Evolutionary conservation across 306 rosid genomes (phyloP).

Genomic region (Medicago arabica): DNA sequence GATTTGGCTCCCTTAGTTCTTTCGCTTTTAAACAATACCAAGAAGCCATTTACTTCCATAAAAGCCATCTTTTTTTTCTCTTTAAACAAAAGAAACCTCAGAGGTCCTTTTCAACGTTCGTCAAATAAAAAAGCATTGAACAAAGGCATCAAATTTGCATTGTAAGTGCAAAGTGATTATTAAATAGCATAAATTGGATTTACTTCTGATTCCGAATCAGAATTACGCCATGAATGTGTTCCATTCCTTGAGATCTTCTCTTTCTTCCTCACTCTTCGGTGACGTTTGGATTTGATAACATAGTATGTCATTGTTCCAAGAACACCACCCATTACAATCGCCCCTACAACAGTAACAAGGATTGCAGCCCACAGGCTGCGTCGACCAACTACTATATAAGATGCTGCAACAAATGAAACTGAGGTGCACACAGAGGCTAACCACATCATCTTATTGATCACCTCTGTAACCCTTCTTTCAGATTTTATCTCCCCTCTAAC

Average conservation of each 20-base stretch:
- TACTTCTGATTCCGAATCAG: conserved; percentile 72
- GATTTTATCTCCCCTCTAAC: conserved; percentile 82
- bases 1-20: conserved; percentile 30
- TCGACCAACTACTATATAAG: conserved; percentile 83
- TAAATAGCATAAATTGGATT: conserved; percentile 74
- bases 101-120: conserved; percentile 30
- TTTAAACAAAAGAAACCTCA: conserved; percentile 35
- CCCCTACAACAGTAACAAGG: conserved; percentile 67
- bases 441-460: conserved; percentile 96
- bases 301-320: conserved; percentile 82
- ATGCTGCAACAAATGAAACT: conserved; percentile 69
- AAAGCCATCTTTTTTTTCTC: conserved; percentile 33
- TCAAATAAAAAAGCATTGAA: conserved; percentile 15
- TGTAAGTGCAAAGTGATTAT: conserved; percentile 35
- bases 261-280: conserved; percentile 63
- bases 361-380: conserved; percentile 77
- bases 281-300: conserved; percentile 69
- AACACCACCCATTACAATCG: conserved; percentile 62
- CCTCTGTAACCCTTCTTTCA: conserved; percentile 76
- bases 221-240: conserved; percentile 35
- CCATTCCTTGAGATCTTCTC: conserved; percentile 48
- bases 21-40: conserved; percentile 35
- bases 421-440: conserved; percentile 80
- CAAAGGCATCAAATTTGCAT: conserved; percentile 34
- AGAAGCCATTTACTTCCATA: conserved; percentile 37